These are phyloP conservation scores for Porcisia hertigi DNA, from an alignment of 208 protist genomes.

Conservation along the genomic window DNA sequence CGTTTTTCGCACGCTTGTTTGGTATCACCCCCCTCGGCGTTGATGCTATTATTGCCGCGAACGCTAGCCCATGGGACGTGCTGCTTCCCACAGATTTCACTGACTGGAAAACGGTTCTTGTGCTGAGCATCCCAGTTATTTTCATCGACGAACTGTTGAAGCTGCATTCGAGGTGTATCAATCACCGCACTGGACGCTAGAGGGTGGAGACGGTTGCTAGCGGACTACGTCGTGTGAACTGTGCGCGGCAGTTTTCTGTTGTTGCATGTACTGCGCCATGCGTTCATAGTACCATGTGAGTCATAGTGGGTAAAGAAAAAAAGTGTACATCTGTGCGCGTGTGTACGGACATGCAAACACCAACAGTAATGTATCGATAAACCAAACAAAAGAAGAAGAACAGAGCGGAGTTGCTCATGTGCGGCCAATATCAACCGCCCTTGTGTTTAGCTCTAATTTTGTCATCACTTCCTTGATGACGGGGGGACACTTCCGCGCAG, in stretches of 20 bases:
- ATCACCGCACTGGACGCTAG: constrained; percentile 1
- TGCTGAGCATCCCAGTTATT: constrained; percentile 91
- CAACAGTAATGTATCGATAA: background rate
- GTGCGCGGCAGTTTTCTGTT: background rate
- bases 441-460: background rate
- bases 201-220: background rate
- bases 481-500: no score
- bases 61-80: constrained; percentile 65
- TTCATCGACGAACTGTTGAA: constrained; percentile 96
- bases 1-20: constrained; percentile 88
- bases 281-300: background rate
- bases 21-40: constrained; percentile 82
- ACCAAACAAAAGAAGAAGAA: background rate
- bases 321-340: background rate
- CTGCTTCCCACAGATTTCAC: constrained; percentile 67
- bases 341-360: background rate
- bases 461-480: background rate
- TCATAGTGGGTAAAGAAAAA: background rate
- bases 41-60: constrained; percentile 39
- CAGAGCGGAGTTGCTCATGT: background rate
- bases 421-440: background rate
- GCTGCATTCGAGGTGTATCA: constrained; percentile 44
- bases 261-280: background rate
- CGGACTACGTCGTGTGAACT: background rate
- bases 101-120: constrained; percentile 91